Conservation (phyloP, 1,284 basidiomycete genomes). For the Tylopilus orsonianus region DNA sequence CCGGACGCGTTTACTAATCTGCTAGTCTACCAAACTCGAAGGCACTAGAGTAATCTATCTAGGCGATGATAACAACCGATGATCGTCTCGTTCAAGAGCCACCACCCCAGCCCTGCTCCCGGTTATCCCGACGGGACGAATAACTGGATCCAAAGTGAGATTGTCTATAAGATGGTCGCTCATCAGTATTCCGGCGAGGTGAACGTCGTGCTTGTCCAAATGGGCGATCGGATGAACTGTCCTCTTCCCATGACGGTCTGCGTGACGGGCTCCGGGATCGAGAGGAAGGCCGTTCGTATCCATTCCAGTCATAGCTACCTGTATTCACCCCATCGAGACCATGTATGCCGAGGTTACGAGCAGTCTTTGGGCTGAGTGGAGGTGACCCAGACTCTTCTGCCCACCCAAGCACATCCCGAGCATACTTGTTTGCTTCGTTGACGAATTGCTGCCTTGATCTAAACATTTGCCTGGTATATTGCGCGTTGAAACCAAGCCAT, state of each 20-base stretch:
- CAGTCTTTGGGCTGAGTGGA: constrained; percentile 48
- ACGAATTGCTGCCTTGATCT: constrained; percentile 49
- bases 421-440: constrained; percentile 44
- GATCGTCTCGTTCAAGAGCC: constrained; percentile 6
- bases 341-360: constrained; percentile 62
- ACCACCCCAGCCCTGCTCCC: constrained; percentile 9
- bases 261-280: constrained; percentile 4
- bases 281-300: constrained; percentile 10
- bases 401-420: constrained; percentile 44
- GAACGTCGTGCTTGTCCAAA: constrained; percentile 5
- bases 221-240: neutral
- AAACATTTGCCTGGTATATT: constrained; percentile 39
- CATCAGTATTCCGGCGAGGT: constrained; percentile 7
- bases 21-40: constrained; percentile 6
- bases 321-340: constrained; percentile 46
- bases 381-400: constrained; percentile 37
- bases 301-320: constrained; percentile 4
- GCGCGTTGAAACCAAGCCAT: constrained; percentile 63
- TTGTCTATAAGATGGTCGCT: constrained; percentile 5
- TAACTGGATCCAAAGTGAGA: constrained; percentile 9
- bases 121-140: constrained; percentile 1
- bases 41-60: constrained; percentile 14
- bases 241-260: constrained; percentile 14
- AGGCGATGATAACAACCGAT: constrained; percentile 1
- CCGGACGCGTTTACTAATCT: neutral